These are phyloP conservation scores for Artemisia tridentata DNA, from an alignment of 129 eudicot species.

Conservation along the genomic window DNA sequence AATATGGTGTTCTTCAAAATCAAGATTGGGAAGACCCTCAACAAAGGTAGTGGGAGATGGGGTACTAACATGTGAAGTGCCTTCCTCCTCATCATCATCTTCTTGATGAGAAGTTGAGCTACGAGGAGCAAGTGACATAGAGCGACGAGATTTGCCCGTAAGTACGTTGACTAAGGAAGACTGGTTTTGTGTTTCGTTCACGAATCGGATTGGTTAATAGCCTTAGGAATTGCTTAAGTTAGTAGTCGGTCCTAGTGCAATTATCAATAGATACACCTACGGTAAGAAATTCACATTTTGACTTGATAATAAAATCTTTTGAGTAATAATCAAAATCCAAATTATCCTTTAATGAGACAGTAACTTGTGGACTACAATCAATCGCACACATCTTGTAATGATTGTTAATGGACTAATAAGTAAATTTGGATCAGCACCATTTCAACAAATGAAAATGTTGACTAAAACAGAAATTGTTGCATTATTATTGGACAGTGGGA, in stretches of 20 bases:
- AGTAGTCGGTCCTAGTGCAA: background rate
- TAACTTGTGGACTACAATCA: background rate
- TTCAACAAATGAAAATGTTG: background rate
- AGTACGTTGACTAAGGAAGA: too few relatives aligned
- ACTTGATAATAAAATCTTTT: background rate
- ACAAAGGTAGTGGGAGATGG: too few relatives aligned
- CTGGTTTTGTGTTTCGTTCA: background rate
- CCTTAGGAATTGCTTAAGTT: slow-evolving; percentile 4
- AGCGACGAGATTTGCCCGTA: too few relatives aligned
- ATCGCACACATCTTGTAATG: background rate
- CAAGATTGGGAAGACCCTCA: too few relatives aligned
- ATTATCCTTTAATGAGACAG: background rate
- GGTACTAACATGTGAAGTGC: too few relatives aligned
- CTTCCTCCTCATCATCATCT: too few relatives aligned
- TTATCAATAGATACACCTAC: background rate
- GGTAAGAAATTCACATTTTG: background rate
- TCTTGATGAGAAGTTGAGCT: too few relatives aligned
- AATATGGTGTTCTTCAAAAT: too few relatives aligned
- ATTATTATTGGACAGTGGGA: slow-evolving; percentile 7
- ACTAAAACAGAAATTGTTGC: background rate
- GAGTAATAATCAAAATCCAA: background rate
- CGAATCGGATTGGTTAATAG: slow-evolving; percentile 1
- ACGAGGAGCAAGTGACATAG: too few relatives aligned
- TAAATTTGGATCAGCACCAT: background rate
- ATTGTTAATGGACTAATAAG: background rate